These are phyloP conservation scores for Acmispon strigosus DNA, from an alignment of 306 rosid species.

Conservation along the genomic window DNA sequence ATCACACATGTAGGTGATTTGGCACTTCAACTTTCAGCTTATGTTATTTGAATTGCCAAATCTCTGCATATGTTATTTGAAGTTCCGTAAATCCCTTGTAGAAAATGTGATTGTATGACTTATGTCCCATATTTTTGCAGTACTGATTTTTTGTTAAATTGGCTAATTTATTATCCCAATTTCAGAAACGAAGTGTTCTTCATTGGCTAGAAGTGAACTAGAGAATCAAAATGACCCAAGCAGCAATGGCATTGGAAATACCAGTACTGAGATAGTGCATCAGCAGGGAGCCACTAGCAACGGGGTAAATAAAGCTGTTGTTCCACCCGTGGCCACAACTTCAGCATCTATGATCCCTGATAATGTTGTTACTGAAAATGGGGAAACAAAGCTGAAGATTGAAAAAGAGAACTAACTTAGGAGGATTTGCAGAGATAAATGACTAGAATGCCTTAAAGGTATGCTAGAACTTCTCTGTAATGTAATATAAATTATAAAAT, in stretches of 20 bases:
- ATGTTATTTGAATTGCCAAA: background rate
- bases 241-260: slow-evolving; percentile 40
- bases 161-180: slow-evolving; percentile 17
- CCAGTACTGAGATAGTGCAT: slow-evolving; percentile 34
- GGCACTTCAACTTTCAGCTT: too few relatives aligned
- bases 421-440: slow-evolving; percentile 30
- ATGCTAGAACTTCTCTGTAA: slow-evolving; percentile 25
- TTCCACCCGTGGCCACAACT: slow-evolving; percentile 34
- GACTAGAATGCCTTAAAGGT: slow-evolving; percentile 8
- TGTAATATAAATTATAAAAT: slow-evolving; percentile 14
- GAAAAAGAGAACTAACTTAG: slow-evolving; percentile 38
- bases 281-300: slow-evolving; percentile 37
- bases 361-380: slow-evolving; percentile 44
- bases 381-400: slow-evolving; percentile 38
- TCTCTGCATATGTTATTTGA: too few relatives aligned
- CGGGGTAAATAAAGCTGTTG: slow-evolving; percentile 42
- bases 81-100: background rate
- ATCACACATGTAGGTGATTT: too few relatives aligned
- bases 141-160: slow-evolving; percentile 3
- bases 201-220: slow-evolving; percentile 57
- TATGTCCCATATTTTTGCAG: background rate
- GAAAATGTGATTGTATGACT: background rate
- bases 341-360: slow-evolving; percentile 29
- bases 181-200: slow-evolving; percentile 82
- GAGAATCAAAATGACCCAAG: slow-evolving; percentile 43